These are phyloP conservation scores for Lablab purpureus DNA, from an alignment of 306 rosid species.

Conservation along the genomic window DNA sequence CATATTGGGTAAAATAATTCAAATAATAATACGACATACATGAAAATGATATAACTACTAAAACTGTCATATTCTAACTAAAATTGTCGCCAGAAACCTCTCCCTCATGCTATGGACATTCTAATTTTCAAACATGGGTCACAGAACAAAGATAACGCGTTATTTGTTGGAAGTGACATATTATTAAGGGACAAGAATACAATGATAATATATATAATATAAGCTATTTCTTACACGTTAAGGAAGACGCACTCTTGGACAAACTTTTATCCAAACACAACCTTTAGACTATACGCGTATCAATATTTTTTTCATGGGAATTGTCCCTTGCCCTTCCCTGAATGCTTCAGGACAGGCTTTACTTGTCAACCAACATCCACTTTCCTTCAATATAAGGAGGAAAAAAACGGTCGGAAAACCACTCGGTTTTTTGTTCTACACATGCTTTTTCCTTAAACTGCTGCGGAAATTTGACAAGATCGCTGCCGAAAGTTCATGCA, in stretches of 20 bases:
- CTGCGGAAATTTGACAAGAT: slow-evolving; percentile 48
- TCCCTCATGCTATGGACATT: slow-evolving; percentile 28
- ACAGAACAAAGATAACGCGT: slow-evolving; percentile 38
- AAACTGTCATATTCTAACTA: slow-evolving; percentile 33
- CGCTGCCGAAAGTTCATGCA: slow-evolving; percentile 50
- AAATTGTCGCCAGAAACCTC: slow-evolving; percentile 30
- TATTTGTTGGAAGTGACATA: slow-evolving; percentile 39
- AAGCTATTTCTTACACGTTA: slow-evolving; percentile 44
- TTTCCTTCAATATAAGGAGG: not conserved
- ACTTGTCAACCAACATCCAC: slow-evolving; percentile 26
- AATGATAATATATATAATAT: not conserved
- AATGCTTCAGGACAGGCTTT: slow-evolving; percentile 18
- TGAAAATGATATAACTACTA: slow-evolving; percentile 35
- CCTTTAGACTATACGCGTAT: not conserved
- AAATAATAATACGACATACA: slow-evolving; percentile 2
- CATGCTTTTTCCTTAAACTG: slow-evolving; percentile 50
- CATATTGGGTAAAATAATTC: slow-evolving; percentile 5
- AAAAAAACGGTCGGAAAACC: not conserved
- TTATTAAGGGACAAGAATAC: slow-evolving; percentile 1
- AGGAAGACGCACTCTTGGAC: not conserved
- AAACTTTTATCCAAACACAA: slow-evolving; percentile 21
- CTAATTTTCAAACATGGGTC: not conserved
- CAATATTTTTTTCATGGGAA: slow-evolving; percentile 18
- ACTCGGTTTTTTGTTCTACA: not conserved
- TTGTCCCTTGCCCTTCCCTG: slow-evolving; percentile 38